Evolutionary conservation across 441 rosid genomes (phyloP), one percentile per base, ranked within the genome.

Genomic region (Brassica balearica): DNA sequence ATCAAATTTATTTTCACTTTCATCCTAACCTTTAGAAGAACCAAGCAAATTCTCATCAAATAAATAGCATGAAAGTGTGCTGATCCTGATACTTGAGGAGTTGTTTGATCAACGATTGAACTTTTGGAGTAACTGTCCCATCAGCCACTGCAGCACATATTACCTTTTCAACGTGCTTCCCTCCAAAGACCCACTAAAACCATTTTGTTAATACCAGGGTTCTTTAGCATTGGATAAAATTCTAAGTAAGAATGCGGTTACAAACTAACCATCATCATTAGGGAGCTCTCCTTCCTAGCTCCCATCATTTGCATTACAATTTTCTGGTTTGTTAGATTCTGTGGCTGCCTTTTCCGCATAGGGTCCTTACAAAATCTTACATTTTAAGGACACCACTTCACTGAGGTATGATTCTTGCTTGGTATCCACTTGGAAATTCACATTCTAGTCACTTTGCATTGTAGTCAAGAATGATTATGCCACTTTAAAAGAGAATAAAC

Each of bases 141-240:
- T 96, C 99, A 84, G 99, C 99, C 73, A 96, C 99, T 67, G 98
- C 99, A 25, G 97, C 97, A 71, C 99, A 97, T 77, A 94, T 94
- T 55, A 92, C 84, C 85, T 86, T 91, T 81, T 96, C 99, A 75
- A 96, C 96, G 58, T 96, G 99, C 82, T 96, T 98, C 65, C 99
- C 99, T 11, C 97, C 95, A 70, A 97, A 96, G 76, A 91, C 99
- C 84, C 84, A 90, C 99, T 96, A 77, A 32, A 48, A 71, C 82
- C 56, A 73, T 9, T 63, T 11, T 69, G 58, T 75, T 23, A 22
- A 8, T 14, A 60, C 11, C 36, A 5, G 63, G 48, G 36, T 20
- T 73, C 20, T 53, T 38, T 36, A 7, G 72, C 64, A 62, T 64
- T 51, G 5, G 32, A 32, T 25, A 43, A 43, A 27, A 79, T 41